phyloP scores from a whole-genome alignment of 2,329 filamentous ascomycete species.

The Anisogramma anomala region DNA sequence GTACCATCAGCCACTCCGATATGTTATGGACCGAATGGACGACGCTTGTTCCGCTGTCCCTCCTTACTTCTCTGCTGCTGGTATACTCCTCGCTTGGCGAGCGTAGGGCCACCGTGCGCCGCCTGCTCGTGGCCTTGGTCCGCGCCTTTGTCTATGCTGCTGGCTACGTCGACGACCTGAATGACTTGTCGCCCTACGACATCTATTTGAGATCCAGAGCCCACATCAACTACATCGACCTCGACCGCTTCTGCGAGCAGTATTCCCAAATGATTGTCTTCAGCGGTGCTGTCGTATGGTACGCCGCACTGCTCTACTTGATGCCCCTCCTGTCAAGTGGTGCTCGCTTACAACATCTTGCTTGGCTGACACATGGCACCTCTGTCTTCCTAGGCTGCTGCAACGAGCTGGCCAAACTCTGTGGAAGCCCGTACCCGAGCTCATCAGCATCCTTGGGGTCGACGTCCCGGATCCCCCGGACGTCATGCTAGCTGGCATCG shows the following conservation, averaged over 20 bases:
- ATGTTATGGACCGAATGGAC: conserved; percentile 41
- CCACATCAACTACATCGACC: conserved; percentile 33
- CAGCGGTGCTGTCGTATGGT: conserved; percentile 43
- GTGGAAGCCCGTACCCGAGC: conserved; percentile 78
- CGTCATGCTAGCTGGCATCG: conserved; percentile 82
- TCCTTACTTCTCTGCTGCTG: conserved; percentile 31
- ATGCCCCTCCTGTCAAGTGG: background rate
- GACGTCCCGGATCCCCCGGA: conserved; percentile 86
- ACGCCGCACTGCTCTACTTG: conserved; percentile 18
- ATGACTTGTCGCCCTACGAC: conserved; percentile 25
- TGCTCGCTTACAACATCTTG: background rate
- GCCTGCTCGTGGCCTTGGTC: conserved; percentile 30
- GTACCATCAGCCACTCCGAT: conserved; percentile 27
- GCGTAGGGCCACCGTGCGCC: conserved; percentile 31
- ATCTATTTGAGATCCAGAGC: conserved; percentile 27
- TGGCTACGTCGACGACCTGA: conserved; percentile 29
- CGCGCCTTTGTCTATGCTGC: conserved; percentile 31
- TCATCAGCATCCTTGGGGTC: conserved; percentile 83
- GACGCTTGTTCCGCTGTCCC: conserved; percentile 31
- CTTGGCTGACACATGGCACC: conserved; percentile 10
- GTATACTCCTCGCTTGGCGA: conserved; percentile 33
- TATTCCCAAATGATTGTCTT: conserved; percentile 46
- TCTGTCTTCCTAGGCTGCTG: conserved; percentile 50
- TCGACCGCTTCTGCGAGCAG: conserved; percentile 36
- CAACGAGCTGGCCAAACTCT: conserved; percentile 81